A percentile compares a stretch with the other conserved stretches of the same genome.
phyloP scores from a whole-genome alignment of 306 rosid genomes.

The Malus fusca region DNA sequence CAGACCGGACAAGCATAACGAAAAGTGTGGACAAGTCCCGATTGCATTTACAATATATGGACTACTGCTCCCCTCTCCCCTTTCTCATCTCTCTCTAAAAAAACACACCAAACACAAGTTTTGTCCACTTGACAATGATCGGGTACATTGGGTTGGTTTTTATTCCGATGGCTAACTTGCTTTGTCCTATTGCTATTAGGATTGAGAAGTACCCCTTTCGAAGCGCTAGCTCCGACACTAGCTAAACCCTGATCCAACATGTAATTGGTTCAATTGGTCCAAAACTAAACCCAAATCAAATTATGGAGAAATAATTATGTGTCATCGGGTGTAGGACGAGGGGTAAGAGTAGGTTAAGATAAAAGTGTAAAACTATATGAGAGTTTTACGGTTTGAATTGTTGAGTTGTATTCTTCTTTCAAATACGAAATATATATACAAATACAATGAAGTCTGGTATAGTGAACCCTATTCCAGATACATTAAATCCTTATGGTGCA shows the following conservation, averaged over 20 bases:
- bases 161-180: background rate
- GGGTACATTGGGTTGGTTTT: background rate
- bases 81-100: background rate
- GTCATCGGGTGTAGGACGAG: background rate
- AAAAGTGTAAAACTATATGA: too few relatives aligned
- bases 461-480: too few relatives aligned
- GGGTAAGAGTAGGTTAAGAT: background rate
- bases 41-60: background rate
- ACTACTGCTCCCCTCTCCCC: background rate
- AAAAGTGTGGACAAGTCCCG: slow-evolving; percentile 4
- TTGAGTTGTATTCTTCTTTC: too few relatives aligned
- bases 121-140: background rate
- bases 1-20: slow-evolving; percentile 27
- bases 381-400: too few relatives aligned
- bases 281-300: background rate
- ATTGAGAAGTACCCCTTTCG: background rate
- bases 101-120: background rate
- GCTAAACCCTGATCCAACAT: background rate
- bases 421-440: too few relatives aligned
- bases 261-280: background rate
- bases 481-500: too few relatives aligned
- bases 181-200: background rate
- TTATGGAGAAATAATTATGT: background rate
- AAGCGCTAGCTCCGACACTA: background rate
- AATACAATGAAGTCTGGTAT: too few relatives aligned